A percentile compares a stretch with the other conserved stretches of the same genome.
phyloP scores from a whole-genome alignment of 2,329 filamentous ascomycete genomes.

The Scedosporium boydii region DNA sequence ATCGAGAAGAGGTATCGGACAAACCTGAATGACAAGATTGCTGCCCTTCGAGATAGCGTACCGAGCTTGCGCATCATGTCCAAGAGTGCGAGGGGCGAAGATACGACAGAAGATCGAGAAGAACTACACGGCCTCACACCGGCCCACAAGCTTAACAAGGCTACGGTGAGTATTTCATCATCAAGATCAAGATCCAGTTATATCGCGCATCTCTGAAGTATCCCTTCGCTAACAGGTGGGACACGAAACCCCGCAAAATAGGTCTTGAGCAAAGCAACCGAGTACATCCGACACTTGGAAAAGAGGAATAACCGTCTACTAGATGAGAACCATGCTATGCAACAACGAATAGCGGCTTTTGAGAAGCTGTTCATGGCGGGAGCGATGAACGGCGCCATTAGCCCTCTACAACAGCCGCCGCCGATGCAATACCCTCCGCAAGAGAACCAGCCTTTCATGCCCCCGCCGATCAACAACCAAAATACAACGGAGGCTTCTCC shows the following conservation, averaged over 20 bases:
- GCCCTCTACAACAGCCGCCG: slow-evolving; percentile 42
- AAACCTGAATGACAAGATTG: slow-evolving; percentile 95
- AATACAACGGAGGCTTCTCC: slow-evolving; percentile 29
- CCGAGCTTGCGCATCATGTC: slow-evolving; percentile 80
- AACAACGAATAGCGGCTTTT: slow-evolving; percentile 64
- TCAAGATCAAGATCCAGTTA: background rate
- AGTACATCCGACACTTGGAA: slow-evolving; percentile 90
- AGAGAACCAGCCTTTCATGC: slow-evolving; percentile 30
- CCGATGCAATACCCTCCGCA: slow-evolving; percentile 36
- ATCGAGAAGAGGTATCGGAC: slow-evolving; percentile 96
- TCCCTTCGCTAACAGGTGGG: background rate
- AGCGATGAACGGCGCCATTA: slow-evolving; percentile 56
- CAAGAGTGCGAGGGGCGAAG: slow-evolving; percentile 59
- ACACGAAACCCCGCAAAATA: slow-evolving; percentile 29
- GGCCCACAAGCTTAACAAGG: slow-evolving; percentile 93
- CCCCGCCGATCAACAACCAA: slow-evolving; percentile 32
- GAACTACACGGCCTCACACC: slow-evolving; percentile 74
- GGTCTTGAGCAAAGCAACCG: slow-evolving; percentile 86
- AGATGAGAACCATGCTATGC: slow-evolving; percentile 74
- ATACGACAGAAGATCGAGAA: slow-evolving; percentile 64
- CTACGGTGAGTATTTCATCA: slow-evolving; percentile 49
- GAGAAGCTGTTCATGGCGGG: slow-evolving; percentile 72
- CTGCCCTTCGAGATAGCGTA: slow-evolving; percentile 82
- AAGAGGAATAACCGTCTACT: slow-evolving; percentile 75
- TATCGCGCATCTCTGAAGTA: background rate